A percentile compares a stretch with the other conserved stretches of the same genome.
Evolutionary conservation across 305 asterid species (phyloP).

Genomic region (Solanum hybrid): DNA sequence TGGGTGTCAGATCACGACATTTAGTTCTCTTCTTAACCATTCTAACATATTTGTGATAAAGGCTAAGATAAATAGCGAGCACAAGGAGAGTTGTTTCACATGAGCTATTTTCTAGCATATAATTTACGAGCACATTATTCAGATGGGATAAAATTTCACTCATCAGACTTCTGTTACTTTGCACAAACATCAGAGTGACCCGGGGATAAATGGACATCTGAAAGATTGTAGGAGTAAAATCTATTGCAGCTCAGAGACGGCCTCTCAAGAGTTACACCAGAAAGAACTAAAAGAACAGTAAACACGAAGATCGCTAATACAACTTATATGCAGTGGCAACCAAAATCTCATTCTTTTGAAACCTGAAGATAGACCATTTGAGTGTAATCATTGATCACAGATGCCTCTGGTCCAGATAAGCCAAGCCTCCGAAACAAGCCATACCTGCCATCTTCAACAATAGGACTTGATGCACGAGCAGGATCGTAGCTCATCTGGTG

Average conservation of each 20-base stretch:
- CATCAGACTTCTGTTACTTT: neutral
- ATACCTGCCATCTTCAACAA: constrained; percentile 77
- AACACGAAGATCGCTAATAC: neutral
- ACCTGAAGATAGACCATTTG: constrained; percentile 92
- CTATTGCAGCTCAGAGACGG: neutral
- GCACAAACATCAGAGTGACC: neutral
- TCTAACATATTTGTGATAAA: neutral
- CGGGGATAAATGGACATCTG: neutral
- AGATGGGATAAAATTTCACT: neutral
- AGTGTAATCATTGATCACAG: constrained; percentile 72
- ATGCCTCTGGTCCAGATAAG: constrained; percentile 43
- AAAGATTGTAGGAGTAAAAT: neutral
- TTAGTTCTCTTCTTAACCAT: neutral
- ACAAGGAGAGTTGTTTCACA: neutral
- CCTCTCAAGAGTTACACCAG: neutral
- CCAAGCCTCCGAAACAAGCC: constrained; percentile 63
- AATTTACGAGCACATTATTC: neutral
- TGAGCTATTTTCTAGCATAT: neutral
- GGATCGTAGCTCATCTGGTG: constrained; percentile 92
- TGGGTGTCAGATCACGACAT: neutral
- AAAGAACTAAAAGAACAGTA: neutral
- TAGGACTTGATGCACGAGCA: constrained; percentile 63
- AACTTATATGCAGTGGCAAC: neutral
- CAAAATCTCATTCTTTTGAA: constrained; percentile 30
- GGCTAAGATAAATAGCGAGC: neutral